Base-by-base conservation (phyloP, 2,329 filamentous ascomycete genomes). In the Coleophoma cylindrospora region DNA sequence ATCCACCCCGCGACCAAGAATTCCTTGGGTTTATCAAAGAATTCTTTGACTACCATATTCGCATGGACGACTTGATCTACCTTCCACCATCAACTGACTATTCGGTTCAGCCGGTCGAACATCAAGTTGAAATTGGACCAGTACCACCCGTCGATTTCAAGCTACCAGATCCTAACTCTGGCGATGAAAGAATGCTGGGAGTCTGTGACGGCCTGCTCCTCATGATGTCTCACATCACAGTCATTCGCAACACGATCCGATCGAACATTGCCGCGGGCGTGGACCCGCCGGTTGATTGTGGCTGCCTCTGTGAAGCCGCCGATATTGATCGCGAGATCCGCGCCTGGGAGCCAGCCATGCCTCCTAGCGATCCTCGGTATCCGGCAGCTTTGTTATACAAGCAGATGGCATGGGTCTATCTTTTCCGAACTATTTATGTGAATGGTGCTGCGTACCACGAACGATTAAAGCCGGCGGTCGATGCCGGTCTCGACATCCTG, bases 11-110 rank as follows among this genome's bases (percentile, higher is more conserved):
- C 62, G 71, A 91, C 75, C 68, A 83, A 17, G 80, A 83, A 19
- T 90, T 94, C 62, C 84, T 85, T 54, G 84, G 88, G 46, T 83
- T 85, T 58, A 80, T 84, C 51, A 73, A 82, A 53, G 82, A 85
- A 64, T 92, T 95, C 69, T 92, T 95, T 67, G 86, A 91, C 64
- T 95, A 94, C 61, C 89, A 94, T 65, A 80, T 84, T 38, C 80
- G 75, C 52, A 80, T 80, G n/a, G 81, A 85, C 58, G 80, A 84
- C 54, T 68, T 85, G 2, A 71, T 85, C 47, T 75, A 72, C 73
- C 14, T 70, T 67, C 54, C 65, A 6, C 54, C 65, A 6, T 8
- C 61, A 69, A n/a, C 56, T 19, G 48, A 57, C 15, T 41, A 57
- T 22, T 49, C 58, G 10, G 47, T 50, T 7, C 46, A 46, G 6